A percentile compares a stretch with the other conserved stretches of the same genome.
These are phyloP conservation scores for Sclerotinia sclerotiorum DNA, from an alignment of 2,329 filamentous ascomycete species.

Conservation along the genomic window DNA sequence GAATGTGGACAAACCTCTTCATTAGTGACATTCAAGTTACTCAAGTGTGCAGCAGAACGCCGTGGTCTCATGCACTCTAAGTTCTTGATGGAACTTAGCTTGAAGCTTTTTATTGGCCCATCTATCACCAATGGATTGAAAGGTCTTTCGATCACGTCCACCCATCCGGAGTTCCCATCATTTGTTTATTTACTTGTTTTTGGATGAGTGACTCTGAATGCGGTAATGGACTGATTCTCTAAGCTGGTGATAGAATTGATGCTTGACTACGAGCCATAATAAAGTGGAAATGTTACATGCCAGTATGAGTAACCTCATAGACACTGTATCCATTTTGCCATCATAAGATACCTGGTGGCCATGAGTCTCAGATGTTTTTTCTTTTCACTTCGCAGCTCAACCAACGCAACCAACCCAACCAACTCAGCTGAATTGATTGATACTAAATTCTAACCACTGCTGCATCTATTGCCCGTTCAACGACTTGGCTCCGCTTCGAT, in stretches of 20 bases:
- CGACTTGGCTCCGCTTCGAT: constrained; percentile 22
- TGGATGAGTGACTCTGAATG: constrained; percentile 11
- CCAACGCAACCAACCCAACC: background rate
- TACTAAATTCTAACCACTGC: constrained; percentile 1
- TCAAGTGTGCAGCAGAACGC: constrained; percentile 22
- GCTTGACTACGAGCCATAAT: constrained; percentile 13
- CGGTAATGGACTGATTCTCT: constrained; percentile 20
- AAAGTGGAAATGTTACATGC: constrained; percentile 19
- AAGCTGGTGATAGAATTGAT: constrained; percentile 15
- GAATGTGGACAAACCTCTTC: constrained; percentile 7
- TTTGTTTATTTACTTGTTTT: constrained; percentile 21
- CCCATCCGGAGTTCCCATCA: constrained; percentile 5
- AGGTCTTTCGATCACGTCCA: constrained; percentile 24
- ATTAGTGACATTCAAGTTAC: constrained; percentile 19
- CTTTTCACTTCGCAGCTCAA: background rate
- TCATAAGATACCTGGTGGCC: constrained; percentile 7
- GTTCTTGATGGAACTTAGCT: constrained; percentile 17
- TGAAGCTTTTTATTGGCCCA: constrained; percentile 9
- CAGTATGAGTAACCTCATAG: background rate
- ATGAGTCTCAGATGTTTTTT: constrained; percentile 15
- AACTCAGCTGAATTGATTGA: constrained; percentile 15
- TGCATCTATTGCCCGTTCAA: constrained; percentile 19
- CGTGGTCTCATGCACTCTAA: constrained; percentile 23
- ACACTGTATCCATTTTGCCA: constrained; percentile 1
- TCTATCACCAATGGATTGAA: constrained; percentile 18